Percentiles rank a stretch among this genome's conserved stretches.
Evolutionary conservation across 208 protist genomes (phyloP).

Genomic region (Porcisia hertigi): DNA sequence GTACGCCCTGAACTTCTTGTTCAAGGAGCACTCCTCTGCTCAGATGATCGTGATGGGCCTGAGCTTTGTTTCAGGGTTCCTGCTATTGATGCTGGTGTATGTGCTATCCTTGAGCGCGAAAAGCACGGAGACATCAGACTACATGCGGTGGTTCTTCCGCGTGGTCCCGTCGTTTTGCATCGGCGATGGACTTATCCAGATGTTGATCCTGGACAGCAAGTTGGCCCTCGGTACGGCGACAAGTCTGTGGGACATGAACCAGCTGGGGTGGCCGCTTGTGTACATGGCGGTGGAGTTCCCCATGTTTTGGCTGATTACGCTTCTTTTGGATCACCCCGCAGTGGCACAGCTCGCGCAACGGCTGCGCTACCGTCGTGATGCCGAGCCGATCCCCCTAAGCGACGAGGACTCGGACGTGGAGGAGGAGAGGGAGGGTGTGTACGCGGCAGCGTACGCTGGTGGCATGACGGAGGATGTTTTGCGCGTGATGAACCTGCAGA

Average conservation of each 20-base stretch:
- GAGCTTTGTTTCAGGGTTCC: slow-evolving; percentile 46
- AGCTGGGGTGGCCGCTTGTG: slow-evolving; percentile 28
- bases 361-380: slow-evolving; percentile 25
- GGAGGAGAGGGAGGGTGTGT: slow-evolving; percentile 38
- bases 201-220: slow-evolving; percentile 24
- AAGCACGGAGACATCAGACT: slow-evolving; percentile 15
- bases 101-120: slow-evolving; percentile 25
- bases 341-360: slow-evolving; percentile 2
- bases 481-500: slow-evolving; percentile 38
- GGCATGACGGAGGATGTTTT: slow-evolving; percentile 29
- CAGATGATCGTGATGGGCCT: slow-evolving; percentile 43
- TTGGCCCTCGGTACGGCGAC: slow-evolving; percentile 14
- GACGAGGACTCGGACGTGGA: slow-evolving; percentile 50
- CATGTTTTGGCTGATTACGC: slow-evolving; percentile 20
- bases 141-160: slow-evolving; percentile 39
- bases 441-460: slow-evolving; percentile 17
- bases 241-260: slow-evolving; percentile 26
- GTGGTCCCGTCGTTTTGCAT: slow-evolving; percentile 53
- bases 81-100: slow-evolving; percentile 42
- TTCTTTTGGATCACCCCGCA: slow-evolving; percentile 39
- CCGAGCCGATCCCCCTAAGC: slow-evolving; percentile 2
- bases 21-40: slow-evolving; percentile 49
- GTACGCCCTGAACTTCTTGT: slow-evolving; percentile 56
- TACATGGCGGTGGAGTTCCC: slow-evolving; percentile 52
- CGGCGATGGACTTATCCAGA: slow-evolving; percentile 53